phyloP scores from a whole-genome alignment of 1,139 yeast genomes.

The Pichia sp. region DNA sequence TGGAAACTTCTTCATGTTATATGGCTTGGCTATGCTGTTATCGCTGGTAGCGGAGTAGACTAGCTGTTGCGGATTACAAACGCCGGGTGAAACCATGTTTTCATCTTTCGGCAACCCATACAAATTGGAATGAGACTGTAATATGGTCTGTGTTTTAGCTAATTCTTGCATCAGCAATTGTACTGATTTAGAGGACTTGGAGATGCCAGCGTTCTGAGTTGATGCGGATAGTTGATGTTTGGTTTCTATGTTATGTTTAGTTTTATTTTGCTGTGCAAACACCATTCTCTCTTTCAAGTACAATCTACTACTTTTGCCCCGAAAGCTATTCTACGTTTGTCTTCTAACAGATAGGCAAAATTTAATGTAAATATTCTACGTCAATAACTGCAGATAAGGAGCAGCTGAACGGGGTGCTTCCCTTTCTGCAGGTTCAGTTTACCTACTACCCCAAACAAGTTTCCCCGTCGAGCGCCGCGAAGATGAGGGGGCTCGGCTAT shows the following conservation, averaged over 20 bases:
- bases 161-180: constrained; percentile 6
- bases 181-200: constrained; percentile 3
- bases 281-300: constrained; percentile 1
- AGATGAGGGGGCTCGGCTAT: background rate
- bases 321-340: background rate
- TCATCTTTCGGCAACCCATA: constrained; percentile 1
- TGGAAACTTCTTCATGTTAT: constrained; percentile 32
- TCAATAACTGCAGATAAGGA: background rate
- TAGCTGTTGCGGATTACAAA: background rate
- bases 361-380: background rate
- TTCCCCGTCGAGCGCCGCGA: constrained; percentile 1
- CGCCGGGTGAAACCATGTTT: background rate
- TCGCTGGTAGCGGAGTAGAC: constrained; percentile 2
- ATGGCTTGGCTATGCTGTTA: constrained; percentile 4
- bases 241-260: background rate
- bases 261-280: background rate
- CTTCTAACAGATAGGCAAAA: background rate
- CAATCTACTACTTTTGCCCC: background rate
- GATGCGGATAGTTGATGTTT: background rate
- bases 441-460: background rate
- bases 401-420: background rate
- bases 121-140: background rate
- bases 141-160: background rate
- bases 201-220: background rate
- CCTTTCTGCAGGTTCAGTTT: background rate